Evolutionary conservation across 192 early-diverging fungal species (phyloP).

Genomic region (Funneliformis mosseae): DNA sequence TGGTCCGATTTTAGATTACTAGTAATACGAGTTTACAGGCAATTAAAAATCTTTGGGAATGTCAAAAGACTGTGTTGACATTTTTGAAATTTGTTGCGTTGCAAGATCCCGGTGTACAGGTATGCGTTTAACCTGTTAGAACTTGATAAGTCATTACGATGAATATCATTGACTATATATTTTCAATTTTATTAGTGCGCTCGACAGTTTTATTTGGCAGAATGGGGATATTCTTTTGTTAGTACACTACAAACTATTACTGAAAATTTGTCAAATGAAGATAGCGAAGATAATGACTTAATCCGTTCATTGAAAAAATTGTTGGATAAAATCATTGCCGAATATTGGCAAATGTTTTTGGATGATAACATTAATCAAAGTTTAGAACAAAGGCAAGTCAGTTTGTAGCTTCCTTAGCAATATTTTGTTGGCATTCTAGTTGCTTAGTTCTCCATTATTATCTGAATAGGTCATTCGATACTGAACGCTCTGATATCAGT

Average conservation of each 20-base stretch:
- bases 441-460: background rate
- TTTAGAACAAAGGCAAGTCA: background rate
- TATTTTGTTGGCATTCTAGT: background rate
- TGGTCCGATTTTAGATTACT: slow-evolving; percentile 28
- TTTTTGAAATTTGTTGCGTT: slow-evolving; percentile 33
- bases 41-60: slow-evolving; percentile 29
- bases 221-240: slow-evolving; percentile 43
- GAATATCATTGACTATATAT: background rate
- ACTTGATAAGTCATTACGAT: background rate
- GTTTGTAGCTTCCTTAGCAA: background rate
- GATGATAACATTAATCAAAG: slow-evolving; percentile 24
- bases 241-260: background rate
- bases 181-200: slow-evolving; percentile 23
- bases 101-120: slow-evolving; percentile 36
- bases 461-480: slow-evolving; percentile 26
- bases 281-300: background rate
- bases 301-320: slow-evolving; percentile 20
- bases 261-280: background rate
- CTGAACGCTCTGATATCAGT: slow-evolving; percentile 35
- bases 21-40: background rate
- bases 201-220: slow-evolving; percentile 38
- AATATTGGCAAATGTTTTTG: slow-evolving; percentile 39
- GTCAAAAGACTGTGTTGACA: slow-evolving; percentile 25
- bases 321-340: slow-evolving; percentile 24
- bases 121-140: background rate